Conservation (phyloP, 1,139 yeast species). For the Zygosaccharomyces pseudobailii region DNA sequence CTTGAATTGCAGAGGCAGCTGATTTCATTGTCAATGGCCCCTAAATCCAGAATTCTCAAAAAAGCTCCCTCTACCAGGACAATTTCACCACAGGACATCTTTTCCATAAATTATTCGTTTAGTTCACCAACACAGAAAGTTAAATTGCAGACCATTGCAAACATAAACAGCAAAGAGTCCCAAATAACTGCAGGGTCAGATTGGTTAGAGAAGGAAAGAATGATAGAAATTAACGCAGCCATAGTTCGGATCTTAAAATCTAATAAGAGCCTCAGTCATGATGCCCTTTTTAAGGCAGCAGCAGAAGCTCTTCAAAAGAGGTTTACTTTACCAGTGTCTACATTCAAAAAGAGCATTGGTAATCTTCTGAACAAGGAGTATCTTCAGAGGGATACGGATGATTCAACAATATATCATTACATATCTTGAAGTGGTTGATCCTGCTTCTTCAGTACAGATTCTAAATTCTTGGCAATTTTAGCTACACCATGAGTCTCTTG, state of each 20-base stretch:
- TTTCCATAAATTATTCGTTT: slow-evolving; percentile 66
- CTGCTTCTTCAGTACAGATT: slow-evolving; percentile 9
- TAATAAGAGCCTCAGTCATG: slow-evolving; percentile 56
- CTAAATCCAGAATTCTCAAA: slow-evolving; percentile 64
- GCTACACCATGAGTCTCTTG: slow-evolving; percentile 53
- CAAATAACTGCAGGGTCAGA: slow-evolving; percentile 26
- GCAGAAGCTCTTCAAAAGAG: slow-evolving; percentile 57
- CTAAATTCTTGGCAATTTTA: slow-evolving; percentile 24
- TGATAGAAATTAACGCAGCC: slow-evolving; percentile 77
- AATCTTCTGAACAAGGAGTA: slow-evolving; percentile 80
- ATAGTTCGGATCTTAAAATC: slow-evolving; percentile 85
- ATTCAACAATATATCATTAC: slow-evolving; percentile 63
- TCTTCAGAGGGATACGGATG: slow-evolving; percentile 63
- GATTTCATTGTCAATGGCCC: slow-evolving; percentile 82
- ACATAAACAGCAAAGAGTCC: slow-evolving; percentile 29
- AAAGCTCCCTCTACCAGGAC: slow-evolving; percentile 76
- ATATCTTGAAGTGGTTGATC: slow-evolving; percentile 44
- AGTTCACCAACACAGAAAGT: slow-evolving; percentile 67
- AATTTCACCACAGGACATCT: slow-evolving; percentile 58
- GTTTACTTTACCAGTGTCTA: slow-evolving; percentile 62
- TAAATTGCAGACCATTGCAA: slow-evolving; percentile 66
- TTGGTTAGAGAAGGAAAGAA: slow-evolving; percentile 41
- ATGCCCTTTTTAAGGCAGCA: slow-evolving; percentile 62
- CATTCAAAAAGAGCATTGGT: slow-evolving; percentile 77
- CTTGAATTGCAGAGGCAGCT: slow-evolving; percentile 70